These are phyloP conservation scores for Paramecium biaurelia DNA, from an alignment of 73 alveolate species.

Conservation along the genomic window DNA sequence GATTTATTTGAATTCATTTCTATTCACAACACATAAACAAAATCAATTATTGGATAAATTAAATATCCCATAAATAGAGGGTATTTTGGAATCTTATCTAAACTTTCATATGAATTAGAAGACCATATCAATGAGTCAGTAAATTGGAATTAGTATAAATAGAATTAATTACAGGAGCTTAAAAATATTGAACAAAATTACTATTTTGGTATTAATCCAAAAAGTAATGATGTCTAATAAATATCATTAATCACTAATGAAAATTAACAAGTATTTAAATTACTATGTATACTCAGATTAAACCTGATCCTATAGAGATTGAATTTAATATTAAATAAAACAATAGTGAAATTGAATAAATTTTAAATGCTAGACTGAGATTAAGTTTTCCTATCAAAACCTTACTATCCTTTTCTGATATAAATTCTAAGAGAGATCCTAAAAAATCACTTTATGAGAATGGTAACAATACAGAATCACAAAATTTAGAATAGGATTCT, in stretches of 20 bases:
- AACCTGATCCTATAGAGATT: neutral
- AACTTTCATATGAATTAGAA: neutral
- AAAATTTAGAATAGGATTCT: neutral
- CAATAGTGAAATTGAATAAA: neutral
- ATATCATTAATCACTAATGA: neutral
- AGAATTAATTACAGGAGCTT: neutral
- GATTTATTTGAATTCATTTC: neutral
- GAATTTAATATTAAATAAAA: neutral
- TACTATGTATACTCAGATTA: neutral
- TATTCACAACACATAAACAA: neutral
- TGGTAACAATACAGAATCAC: neutral
- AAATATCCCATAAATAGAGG: neutral
- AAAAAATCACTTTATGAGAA: neutral
- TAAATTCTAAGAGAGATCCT: neutral
- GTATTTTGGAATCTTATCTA: neutral
- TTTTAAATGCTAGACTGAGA: neutral
- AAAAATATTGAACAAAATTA: neutral
- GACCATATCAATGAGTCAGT: neutral
- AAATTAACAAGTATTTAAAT: neutral
- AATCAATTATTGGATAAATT: neutral
- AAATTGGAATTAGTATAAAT: neutral
- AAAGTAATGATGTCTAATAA: neutral
- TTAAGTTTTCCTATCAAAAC: neutral
- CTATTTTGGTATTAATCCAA: neutral
- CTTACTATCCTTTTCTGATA: neutral